A percentile compares a stretch with the other conserved stretches of the same genome.
These are phyloP conservation scores for Saccharomyces pastorianus DNA, from an alignment of 1,139 yeast species.

Conservation along the genomic window DNA sequence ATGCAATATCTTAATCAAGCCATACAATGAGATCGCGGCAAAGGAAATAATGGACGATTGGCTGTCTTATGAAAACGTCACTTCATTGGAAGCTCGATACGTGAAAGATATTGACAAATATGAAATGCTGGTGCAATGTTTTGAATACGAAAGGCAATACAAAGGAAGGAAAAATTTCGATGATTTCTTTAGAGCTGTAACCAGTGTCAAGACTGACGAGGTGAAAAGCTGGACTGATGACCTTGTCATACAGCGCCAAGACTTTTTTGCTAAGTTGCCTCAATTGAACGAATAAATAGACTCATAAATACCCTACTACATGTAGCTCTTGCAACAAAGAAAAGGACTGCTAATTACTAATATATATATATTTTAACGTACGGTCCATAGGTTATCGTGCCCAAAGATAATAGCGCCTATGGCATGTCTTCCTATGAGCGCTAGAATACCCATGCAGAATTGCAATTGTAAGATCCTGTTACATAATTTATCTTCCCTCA, in stretches of 20 bases:
- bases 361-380: slow-evolving; percentile 8
- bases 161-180: slow-evolving; percentile 49
- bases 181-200: slow-evolving; percentile 61
- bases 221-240: slow-evolving; percentile 65
- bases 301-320: background rate
- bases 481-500: slow-evolving; percentile 75
- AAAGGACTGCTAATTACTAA: background rate
- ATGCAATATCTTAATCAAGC: slow-evolving; percentile 45
- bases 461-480: slow-evolving; percentile 51
- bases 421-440: slow-evolving; percentile 70
- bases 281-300: background rate
- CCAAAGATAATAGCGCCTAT: slow-evolving; percentile 85
- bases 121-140: slow-evolving; percentile 83
- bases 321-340: background rate
- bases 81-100: slow-evolving; percentile 74
- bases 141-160: slow-evolving; percentile 72
- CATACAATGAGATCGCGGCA: slow-evolving; percentile 59
- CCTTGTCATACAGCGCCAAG: slow-evolving; percentile 51
- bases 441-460: slow-evolving; percentile 53
- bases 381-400: slow-evolving; percentile 59
- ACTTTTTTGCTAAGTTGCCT: slow-evolving; percentile 21
- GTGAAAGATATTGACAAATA: slow-evolving; percentile 93
- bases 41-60: slow-evolving; percentile 64
- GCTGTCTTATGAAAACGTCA: slow-evolving; percentile 84
- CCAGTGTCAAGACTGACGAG: slow-evolving; percentile 62